Evolutionary conservation across 2,329 filamentous ascomycete genomes (phyloP).

Genomic region (Hirsutella minnesotensis): DNA sequence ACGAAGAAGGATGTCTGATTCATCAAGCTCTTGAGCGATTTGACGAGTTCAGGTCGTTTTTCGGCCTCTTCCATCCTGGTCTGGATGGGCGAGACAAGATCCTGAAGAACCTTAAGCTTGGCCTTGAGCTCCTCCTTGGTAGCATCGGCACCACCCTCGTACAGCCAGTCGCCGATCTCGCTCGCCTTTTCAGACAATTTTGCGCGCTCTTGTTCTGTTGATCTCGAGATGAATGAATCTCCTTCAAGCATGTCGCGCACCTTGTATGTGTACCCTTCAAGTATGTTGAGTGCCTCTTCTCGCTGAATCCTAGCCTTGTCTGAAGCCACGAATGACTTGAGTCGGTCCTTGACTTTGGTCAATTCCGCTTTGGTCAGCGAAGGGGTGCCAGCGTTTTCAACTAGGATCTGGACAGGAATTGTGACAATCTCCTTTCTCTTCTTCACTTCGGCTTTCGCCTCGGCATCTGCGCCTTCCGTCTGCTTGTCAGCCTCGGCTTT

Average conservation of each 20-base stretch:
- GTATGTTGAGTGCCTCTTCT: slow-evolving; percentile 80
- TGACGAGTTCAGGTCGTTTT: slow-evolving; percentile 59
- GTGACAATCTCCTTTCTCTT: slow-evolving; percentile 48
- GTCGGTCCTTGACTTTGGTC: slow-evolving; percentile 49
- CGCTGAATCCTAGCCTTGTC: slow-evolving; percentile 65
- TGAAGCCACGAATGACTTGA: slow-evolving; percentile 76
- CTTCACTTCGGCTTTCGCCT: slow-evolving; percentile 40
- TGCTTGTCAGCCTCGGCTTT: not conserved
- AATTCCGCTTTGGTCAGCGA: slow-evolving; percentile 36
- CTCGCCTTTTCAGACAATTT: slow-evolving; percentile 57
- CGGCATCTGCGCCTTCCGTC: not conserved
- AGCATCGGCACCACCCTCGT: slow-evolving; percentile 71
- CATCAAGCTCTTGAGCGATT: slow-evolving; percentile 57
- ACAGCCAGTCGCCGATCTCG: slow-evolving; percentile 78
- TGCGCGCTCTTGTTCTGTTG: slow-evolving; percentile 56
- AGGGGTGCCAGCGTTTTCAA: slow-evolving; percentile 39
- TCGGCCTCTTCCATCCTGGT: slow-evolving; percentile 61
- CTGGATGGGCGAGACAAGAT: slow-evolving; percentile 66
- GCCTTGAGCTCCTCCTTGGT: slow-evolving; percentile 61
- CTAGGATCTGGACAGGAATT: slow-evolving; percentile 37
- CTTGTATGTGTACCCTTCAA: slow-evolving; percentile 90
- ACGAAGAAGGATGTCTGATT: slow-evolving; percentile 61
- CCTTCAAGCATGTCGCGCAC: slow-evolving; percentile 72
- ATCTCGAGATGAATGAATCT: slow-evolving; percentile 58
- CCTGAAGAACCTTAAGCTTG: slow-evolving; percentile 65